Base-by-base conservation (phyloP, 2,329 filamentous ascomycete genomes). In the Claviceps monticola region DNA sequence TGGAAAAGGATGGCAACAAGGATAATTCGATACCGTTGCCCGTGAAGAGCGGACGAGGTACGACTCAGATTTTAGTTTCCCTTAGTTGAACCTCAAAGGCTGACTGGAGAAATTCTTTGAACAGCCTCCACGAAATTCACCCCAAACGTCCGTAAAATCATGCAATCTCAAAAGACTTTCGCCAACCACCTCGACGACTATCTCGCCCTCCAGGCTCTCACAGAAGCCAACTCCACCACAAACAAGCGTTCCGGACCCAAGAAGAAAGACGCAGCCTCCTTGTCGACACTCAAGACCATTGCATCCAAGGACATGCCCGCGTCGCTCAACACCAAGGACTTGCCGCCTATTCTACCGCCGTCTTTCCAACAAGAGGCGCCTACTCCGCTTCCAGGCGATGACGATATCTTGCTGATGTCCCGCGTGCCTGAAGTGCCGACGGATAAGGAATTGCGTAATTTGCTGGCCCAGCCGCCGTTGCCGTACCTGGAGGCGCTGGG, bases 151-250 rank as follows among this genome's bases (percentile, higher is more conserved):
- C 80, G 86, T 59, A 84, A 83, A 68, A 88, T 93, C 56, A 72
- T 93, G 52, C 80, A 83, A 57, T 88, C 83, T 26, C 84, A 88
- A 62, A 88, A 91, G 70, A 88, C 85, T 3, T 91, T 91, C 65
- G 80, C 81, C 56, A 89, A 93, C 68, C 83, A 91, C 64, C 75
- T 91, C 46, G 84, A 87, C 58, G 87, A 93, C 64, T 88, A 84
- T 64, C 76, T 86, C 58, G 86, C 86, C 8, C 70, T 80, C 59
- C 71, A 74, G 54, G 68, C 71, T n/a, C 68, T 70, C 34, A 64
- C 66, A 48, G 70, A 70, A 51, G 66, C 62, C 53, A 66, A 66
- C 52, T 57, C 69, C 16, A 53, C 54, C 55, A 38, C 45, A 7
- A 63, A 53, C 54, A 66, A 65, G 56, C 65, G 61, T 11, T 56